Evolutionary conservation across 495 filamentous ascomycete genomes (phyloP).

Genomic region (Penicillium simplicissimum): DNA sequence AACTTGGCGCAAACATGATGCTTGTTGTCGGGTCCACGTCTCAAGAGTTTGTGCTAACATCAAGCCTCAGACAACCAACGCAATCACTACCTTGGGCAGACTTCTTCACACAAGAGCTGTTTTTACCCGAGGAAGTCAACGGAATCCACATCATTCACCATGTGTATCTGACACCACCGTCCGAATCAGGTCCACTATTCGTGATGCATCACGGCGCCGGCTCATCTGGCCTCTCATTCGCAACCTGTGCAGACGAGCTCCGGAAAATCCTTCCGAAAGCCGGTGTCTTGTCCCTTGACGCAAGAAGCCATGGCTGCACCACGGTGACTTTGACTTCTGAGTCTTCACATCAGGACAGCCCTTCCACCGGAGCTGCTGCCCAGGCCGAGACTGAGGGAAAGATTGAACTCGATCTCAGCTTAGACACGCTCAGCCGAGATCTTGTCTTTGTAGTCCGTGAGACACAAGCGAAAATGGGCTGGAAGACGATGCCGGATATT

Average conservation of each 20-base stretch:
- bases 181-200: conserved; percentile 69
- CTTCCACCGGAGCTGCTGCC: conserved; percentile 20
- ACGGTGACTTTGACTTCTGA: conserved; percentile 31
- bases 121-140: conserved; percentile 53
- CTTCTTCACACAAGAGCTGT: conserved; percentile 86
- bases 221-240: conserved; percentile 86
- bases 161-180: conserved; percentile 73
- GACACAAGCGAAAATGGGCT: conserved; percentile 63
- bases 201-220: conserved; percentile 90
- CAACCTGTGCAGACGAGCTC: conserved; percentile 74
- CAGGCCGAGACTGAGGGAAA: conserved; percentile 34
- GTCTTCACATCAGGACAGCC: conserved; percentile 8
- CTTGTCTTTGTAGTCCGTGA: conserved; percentile 67
- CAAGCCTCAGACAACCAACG: conserved; percentile 25
- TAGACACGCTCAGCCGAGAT: conserved; percentile 71
- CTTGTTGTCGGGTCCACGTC: not conserved
- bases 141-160: conserved; percentile 65
- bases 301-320: conserved; percentile 83
- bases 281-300: conserved; percentile 81
- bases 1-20: not conserved
- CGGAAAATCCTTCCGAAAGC: conserved; percentile 75
- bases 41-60: conserved; percentile 13
- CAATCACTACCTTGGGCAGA: conserved; percentile 73
- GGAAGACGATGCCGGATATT: conserved; percentile 70
- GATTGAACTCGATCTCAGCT: conserved; percentile 57